Conservation (phyloP, 1,284 basidiomycete genomes). For the Hymenochaete sp. region DNA sequence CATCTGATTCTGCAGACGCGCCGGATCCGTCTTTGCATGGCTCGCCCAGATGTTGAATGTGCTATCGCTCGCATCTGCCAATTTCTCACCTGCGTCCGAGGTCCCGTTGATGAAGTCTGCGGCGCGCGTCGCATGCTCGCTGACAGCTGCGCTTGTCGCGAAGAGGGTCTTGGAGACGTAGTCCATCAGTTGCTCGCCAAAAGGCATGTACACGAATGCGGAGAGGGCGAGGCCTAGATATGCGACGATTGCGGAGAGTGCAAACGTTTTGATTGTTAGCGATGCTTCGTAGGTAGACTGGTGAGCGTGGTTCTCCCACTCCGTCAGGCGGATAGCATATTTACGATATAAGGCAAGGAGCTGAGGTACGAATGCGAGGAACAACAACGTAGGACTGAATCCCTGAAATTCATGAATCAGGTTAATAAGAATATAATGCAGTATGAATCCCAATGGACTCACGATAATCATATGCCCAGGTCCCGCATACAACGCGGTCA, state of each 20-base stretch:
- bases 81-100: slow-evolving; percentile 11
- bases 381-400: slow-evolving; percentile 79
- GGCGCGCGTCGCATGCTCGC: slow-evolving; percentile 14
- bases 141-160: slow-evolving; percentile 18
- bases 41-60: slow-evolving; percentile 39
- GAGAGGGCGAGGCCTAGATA: slow-evolving; percentile 81
- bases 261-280: slow-evolving; percentile 88
- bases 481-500: slow-evolving; percentile 79
- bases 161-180: slow-evolving; percentile 37
- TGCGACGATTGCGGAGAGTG: slow-evolving; percentile 80
- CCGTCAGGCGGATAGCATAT: slow-evolving; percentile 64
- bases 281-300: slow-evolving; percentile 70
- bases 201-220: slow-evolving; percentile 88
- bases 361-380: slow-evolving; percentile 76
- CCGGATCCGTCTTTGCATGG: slow-evolving; percentile 43
- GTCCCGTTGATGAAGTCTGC: slow-evolving; percentile 24
- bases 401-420: slow-evolving; percentile 35
- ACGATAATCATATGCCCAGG: slow-evolving; percentile 74
- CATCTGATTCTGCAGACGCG: slow-evolving; percentile 82
- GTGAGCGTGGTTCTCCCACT: slow-evolving; percentile 88
- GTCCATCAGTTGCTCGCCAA: slow-evolving; percentile 75
- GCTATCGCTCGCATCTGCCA: slow-evolving; percentile 2
- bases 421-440: slow-evolving; percentile 5
- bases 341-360: slow-evolving; percentile 73
- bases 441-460: slow-evolving; percentile 26